Evolutionary conservation across 1,284 basidiomycete genomes (phyloP).

Genomic region (Fomitopsis palustris): DNA sequence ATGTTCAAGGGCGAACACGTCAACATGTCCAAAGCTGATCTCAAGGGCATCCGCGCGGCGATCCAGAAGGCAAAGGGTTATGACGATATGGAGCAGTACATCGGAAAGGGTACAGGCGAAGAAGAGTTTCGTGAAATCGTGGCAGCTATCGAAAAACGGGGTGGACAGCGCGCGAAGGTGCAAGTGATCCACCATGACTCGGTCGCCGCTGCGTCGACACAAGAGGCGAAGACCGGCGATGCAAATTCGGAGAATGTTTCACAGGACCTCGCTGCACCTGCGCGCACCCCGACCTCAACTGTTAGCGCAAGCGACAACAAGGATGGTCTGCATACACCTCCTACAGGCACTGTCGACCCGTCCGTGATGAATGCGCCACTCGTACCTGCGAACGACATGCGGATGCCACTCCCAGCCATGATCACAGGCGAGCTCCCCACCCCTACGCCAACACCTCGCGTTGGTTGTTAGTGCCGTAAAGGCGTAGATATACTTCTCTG

Average conservation of each 20-base stretch:
- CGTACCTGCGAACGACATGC: conserved; percentile 31
- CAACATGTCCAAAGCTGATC: conserved; percentile 51
- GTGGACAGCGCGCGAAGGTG: conserved; percentile 17
- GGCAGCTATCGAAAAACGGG: conserved; percentile 46
- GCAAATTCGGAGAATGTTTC: not conserved
- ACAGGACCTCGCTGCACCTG: not conserved
- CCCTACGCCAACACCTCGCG: conserved; percentile 29
- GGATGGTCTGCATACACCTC: conserved; percentile 29
- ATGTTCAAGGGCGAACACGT: conserved; percentile 72
- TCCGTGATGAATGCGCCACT: conserved; percentile 34
- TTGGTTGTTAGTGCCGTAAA: not conserved
- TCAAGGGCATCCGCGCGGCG: conserved; percentile 51
- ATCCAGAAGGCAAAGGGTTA: conserved; percentile 67
- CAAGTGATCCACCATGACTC: conserved; percentile 11
- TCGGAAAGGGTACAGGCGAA: conserved; percentile 54
- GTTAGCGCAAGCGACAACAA: not conserved
- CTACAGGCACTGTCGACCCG: conserved; percentile 36
- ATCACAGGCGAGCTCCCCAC: conserved; percentile 27
- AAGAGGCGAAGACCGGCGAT: not conserved
- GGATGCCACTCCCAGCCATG: conserved; percentile 33
- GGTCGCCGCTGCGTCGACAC: not conserved
- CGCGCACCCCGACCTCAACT: not conserved
- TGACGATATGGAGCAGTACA: conserved; percentile 54
- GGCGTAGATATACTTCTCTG: not conserved
- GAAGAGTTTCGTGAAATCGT: conserved; percentile 59